Conservation (phyloP, 2,329 filamentous ascomycete genomes). For the Alternaria alternata region DNA sequence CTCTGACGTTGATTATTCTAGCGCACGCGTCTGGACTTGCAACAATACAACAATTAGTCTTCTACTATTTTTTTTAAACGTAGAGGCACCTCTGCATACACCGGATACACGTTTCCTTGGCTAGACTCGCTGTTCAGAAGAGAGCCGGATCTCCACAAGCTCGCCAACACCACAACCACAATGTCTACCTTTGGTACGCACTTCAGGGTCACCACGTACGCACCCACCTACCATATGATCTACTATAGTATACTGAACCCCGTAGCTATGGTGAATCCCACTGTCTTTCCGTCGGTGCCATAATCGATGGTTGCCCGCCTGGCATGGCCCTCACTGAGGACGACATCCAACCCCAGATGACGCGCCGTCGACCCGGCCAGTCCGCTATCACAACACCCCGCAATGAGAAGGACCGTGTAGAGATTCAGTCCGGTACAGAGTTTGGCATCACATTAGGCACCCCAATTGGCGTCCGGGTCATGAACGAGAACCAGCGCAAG, state of each 20-base stretch:
- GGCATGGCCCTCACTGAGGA: slow-evolving; percentile 83
- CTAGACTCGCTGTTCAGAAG: slow-evolving; percentile 2
- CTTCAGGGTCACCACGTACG: slow-evolving; percentile 84
- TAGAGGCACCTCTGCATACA: neutral
- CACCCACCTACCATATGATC: slow-evolving; percentile 16
- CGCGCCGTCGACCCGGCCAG: slow-evolving; percentile 86
- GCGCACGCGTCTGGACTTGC: slow-evolving; percentile 15
- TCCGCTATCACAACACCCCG: slow-evolving; percentile 89
- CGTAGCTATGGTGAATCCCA: slow-evolving; percentile 82
- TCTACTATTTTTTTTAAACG: neutral
- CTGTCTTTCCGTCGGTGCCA: slow-evolving; percentile 91
- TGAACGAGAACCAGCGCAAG: slow-evolving; percentile 92
- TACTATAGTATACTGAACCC: too few species aligned
- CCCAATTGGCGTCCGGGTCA: slow-evolving; percentile 85
- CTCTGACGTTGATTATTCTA: slow-evolving; percentile 25
- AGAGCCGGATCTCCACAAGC: slow-evolving; percentile 10
- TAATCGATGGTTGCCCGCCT: slow-evolving; percentile 91
- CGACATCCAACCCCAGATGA: slow-evolving; percentile 95
- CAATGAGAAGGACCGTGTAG: slow-evolving; percentile 88
- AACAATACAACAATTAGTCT: neutral
- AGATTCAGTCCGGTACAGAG: slow-evolving; percentile 93
- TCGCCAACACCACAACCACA: slow-evolving; percentile 17
- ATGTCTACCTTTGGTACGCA: slow-evolving; percentile 82
- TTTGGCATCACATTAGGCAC: slow-evolving; percentile 89
- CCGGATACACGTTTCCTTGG: slow-evolving; percentile 7